phyloP scores from a whole-genome alignment of 106 monocot species.

The Posidonia australis region DNA sequence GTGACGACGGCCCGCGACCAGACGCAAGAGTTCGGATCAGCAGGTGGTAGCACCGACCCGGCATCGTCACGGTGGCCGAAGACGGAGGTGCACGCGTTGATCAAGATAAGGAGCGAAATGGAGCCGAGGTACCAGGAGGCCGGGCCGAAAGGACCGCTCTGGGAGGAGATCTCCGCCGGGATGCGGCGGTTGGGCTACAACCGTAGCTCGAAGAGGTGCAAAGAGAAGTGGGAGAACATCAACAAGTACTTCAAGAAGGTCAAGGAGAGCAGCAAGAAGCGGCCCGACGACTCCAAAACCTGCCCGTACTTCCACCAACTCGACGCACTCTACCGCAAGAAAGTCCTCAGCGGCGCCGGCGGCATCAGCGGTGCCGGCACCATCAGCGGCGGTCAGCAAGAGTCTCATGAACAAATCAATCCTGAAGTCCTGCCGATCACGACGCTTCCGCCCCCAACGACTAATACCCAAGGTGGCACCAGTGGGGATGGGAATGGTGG shows the following conservation, averaged over 20 bases:
- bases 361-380: neutral
- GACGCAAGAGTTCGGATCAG: neutral
- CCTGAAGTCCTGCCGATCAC: conserved; percentile 1
- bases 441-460: conserved; percentile 1
- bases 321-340: conserved; percentile 63
- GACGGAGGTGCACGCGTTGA: conserved; percentile 19
- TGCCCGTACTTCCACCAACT: conserved; percentile 87
- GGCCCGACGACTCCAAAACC: conserved; percentile 75
- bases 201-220: conserved; percentile 67
- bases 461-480: neutral
- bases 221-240: conserved; percentile 94
- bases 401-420: neutral
- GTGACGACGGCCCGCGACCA: neutral
- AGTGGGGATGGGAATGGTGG: neutral
- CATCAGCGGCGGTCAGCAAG: neutral
- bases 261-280: conserved; percentile 78
- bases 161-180: conserved; percentile 23
- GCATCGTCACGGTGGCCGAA: conserved; percentile 66
- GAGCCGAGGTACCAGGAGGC: conserved; percentile 21
- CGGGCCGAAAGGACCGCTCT: conserved; percentile 23
- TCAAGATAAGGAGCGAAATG: conserved; percentile 17
- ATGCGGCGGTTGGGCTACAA: conserved; percentile 42
- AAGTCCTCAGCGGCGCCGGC: conserved; percentile 9
- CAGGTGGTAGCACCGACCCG: conserved; percentile 21
- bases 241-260: conserved; percentile 97